Evolutionary conservation across 805 yeast species (phyloP).

Genomic region (Lachancea dasiensis): DNA sequence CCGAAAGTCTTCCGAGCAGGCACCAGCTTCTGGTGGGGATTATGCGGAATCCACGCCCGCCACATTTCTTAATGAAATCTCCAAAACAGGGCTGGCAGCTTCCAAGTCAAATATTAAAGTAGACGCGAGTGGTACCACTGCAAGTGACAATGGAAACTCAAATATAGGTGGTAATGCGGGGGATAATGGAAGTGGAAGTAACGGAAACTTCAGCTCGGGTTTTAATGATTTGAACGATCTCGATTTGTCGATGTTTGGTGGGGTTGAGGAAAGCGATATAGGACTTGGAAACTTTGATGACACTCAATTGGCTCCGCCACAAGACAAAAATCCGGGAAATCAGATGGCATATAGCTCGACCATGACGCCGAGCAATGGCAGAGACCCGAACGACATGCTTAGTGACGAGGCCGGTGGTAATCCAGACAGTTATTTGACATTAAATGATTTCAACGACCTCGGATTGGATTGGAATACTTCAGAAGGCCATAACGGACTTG

Average conservation of each 20-base stretch:
- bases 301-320: conserved; percentile 6
- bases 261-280: conserved; percentile 29
- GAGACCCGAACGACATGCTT: conserved; percentile 7
- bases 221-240: conserved; percentile 23
- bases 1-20: background rate
- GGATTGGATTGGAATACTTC: conserved; percentile 31
- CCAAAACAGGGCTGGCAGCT: conserved; percentile 1
- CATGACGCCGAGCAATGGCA: conserved; percentile 3
- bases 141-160: background rate
- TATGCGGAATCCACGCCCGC: conserved; percentile 9
- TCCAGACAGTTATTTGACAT: conserved; percentile 30
- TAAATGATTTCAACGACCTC: conserved; percentile 33
- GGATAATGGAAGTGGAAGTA: background rate
- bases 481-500: conserved; percentile 28
- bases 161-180: background rate
- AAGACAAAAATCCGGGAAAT: conserved; percentile 5
- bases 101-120: background rate
- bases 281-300: conserved; percentile 19
- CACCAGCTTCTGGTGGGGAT: background rate
- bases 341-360: conserved; percentile 4
- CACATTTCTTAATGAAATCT: conserved; percentile 7
- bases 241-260: conserved; percentile 30
- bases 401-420: conserved; percentile 3
- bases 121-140: background rate
- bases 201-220: conserved; percentile 8